These are phyloP conservation scores for Alternaria longipes DNA, from an alignment of 2,329 filamentous ascomycete species.

Conservation along the genomic window DNA sequence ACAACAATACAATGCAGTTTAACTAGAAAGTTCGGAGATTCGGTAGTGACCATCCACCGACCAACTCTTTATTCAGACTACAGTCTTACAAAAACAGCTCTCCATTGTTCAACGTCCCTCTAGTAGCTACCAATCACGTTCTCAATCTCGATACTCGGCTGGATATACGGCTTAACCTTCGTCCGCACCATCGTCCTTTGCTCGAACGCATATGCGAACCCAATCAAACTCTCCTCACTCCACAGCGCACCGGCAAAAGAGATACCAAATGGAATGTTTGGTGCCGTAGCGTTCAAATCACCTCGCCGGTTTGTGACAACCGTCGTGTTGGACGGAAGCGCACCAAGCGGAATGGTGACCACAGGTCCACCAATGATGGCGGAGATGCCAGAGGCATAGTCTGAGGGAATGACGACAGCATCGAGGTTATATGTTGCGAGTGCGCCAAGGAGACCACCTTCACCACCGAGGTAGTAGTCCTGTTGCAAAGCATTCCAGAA, in stretches of 20 bases:
- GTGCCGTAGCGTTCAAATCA: slow-evolving; percentile 62
- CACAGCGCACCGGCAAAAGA: slow-evolving; percentile 69
- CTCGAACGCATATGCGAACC: slow-evolving; percentile 74
- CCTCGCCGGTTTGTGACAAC: slow-evolving; percentile 59
- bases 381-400: slow-evolving; percentile 58
- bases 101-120: neutral
- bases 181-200: slow-evolving; percentile 63
- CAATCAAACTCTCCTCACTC: slow-evolving; percentile 69
- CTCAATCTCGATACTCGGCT: slow-evolving; percentile 59
- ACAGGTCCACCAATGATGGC: slow-evolving; percentile 68
- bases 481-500: slow-evolving; percentile 68
- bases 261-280: slow-evolving; percentile 69
- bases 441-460: slow-evolving; percentile 69
- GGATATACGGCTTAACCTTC: slow-evolving; percentile 59
- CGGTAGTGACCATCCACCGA: neutral
- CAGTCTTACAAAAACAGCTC: neutral
- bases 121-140: slow-evolving; percentile 51
- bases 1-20: neutral
- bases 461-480: slow-evolving; percentile 63
- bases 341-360: slow-evolving; percentile 70
- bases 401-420: slow-evolving; percentile 69
- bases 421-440: slow-evolving; percentile 66
- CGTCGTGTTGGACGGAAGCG: slow-evolving; percentile 60
- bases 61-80: neutral
- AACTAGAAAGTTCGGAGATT: neutral